Base-by-base conservation (phyloP, 2,329 filamentous ascomycete species). In the Aspergillus thermomutatus region DNA sequence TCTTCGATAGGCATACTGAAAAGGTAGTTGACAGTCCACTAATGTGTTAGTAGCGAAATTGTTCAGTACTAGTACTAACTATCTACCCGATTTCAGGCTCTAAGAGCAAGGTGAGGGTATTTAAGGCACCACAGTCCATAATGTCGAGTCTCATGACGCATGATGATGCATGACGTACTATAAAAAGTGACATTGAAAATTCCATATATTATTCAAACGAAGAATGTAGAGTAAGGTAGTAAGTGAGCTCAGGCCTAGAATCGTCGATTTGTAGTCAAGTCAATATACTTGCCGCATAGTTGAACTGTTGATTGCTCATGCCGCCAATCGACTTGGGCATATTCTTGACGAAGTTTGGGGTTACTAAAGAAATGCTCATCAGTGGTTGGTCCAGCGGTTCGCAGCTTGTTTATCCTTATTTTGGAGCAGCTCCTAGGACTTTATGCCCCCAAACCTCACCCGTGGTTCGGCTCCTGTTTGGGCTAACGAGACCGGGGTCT, bases 1-100 rank as follows among this genome's bases (percentile, higher is more conserved):
- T 59, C 47, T 17, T 41, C 7, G 10, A 62, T 37, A 1, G 61
- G 61, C 63, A 65, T 65, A 41, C 11, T 54, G 31, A 37, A 9
- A 14, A 37, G 14, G 31, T 6, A 37, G 1, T 17, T 7, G 1
- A 34, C 2, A 17, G 31, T 17, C 6, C 5, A 14, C 14, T 6
- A 37, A 7, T 17, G 5, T 17, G 14, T n/a, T 37, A 17, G 7
- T 7, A 17, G 31, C 3, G 4, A 34, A 7, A 17, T 17, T 8
- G 3, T 17, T 14, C 14, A 37, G 14, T 37, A 14, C 14, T 34
- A 7, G 14, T 17, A 17, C 14, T 17, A 7, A 34, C 2, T 17
- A 17, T 34, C 4, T 34, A 37, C 31, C 17, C 3, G 31, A 6
- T 7, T 7, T 7, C 31, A 17, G 14, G 2, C 1, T 37, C 14